phyloP scores from a whole-genome alignment of 2,329 filamentous ascomycete species.

The Amauroascus verrucosus region DNA sequence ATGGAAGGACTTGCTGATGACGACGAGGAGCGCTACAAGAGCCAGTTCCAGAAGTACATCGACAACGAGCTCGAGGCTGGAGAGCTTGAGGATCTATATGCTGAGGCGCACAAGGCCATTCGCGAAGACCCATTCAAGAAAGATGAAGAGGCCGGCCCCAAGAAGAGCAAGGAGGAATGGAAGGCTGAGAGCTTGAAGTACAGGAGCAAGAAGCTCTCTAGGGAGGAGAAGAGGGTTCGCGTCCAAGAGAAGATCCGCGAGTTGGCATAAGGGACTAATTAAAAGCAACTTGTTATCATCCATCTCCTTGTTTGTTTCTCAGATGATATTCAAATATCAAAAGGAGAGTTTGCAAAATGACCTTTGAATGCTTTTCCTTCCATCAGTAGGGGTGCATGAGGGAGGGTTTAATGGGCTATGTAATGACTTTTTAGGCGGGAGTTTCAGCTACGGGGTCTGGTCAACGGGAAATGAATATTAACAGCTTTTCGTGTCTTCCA shows the following conservation, averaged over 20 bases:
- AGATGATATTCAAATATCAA: background rate
- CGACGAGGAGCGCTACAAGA: slow-evolving; percentile 99
- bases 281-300: background rate
- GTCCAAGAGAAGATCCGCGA: slow-evolving; percentile 87
- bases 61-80: slow-evolving; percentile 95
- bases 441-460: slow-evolving; percentile 6
- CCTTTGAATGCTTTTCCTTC: too few species aligned
- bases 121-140: slow-evolving; percentile 98
- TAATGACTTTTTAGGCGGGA: slow-evolving; percentile 5
- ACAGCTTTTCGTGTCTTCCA: slow-evolving; percentile 1
- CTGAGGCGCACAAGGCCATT: slow-evolving; percentile 90
- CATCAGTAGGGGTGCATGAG: slow-evolving; percentile 3
- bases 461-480: slow-evolving; percentile 9
- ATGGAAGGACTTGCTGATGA: slow-evolving; percentile 99
- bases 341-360: slow-evolving; percentile 5
- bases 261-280: slow-evolving; percentile 42
- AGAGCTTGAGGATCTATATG: slow-evolving; percentile 91
- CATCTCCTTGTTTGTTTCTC: background rate
- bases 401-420: slow-evolving; percentile 6
- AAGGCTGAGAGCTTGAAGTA: slow-evolving; percentile 92
- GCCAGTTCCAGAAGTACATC: slow-evolving; percentile 95
- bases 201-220: slow-evolving; percentile 64
- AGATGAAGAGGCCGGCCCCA: slow-evolving; percentile 58
- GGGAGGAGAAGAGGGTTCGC: slow-evolving; percentile 70
- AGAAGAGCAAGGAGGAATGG: slow-evolving; percentile 97